Evolutionary conservation across 2,329 filamentous ascomycete species (phyloP), one percentile per base, ranked within the genome.

Genomic region (Diplodia intermedia): DNA sequence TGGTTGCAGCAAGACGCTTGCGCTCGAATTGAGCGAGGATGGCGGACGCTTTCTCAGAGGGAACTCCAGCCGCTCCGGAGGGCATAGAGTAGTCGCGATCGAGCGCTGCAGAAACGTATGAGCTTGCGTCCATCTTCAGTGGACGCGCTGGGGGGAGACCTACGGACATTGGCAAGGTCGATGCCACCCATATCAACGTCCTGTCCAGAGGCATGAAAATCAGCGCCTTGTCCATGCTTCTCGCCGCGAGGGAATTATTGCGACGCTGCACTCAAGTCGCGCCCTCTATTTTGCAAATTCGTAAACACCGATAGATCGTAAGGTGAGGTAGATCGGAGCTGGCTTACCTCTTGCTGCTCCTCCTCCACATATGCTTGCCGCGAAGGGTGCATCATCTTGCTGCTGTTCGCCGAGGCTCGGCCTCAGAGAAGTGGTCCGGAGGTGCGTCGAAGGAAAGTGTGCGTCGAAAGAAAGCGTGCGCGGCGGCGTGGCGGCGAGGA

Each of bases 321-420:
- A 67, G 52, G 61, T 68, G 67, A 26, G 65, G 65, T 67, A 50
- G 47, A 70, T 77, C 77, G 75, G 77, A 75, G 60, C 36, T 65
- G 62, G 75, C 86, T 83, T 85, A 91, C 90, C 83, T 90, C 86
- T 65, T 85, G 80, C 76, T 88, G 84, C 53, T 83, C 89, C 77
- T 97, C 94, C 85, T 98, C 94, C 71, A 98, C 93, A 80, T 96
- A 97, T 52, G 94, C 94, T 81, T 94, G 91, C 72, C 95, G 88
- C 78, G 94, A 89, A 69, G 94, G 94, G 83, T 97, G 94, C 83
- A 97, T 86, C 77, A 79, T 80, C 23, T 71, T 74, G 68, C 65
- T 54, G 63, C 60, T 69, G n/a, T 18, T 62, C 18, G 49, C 23
- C 40, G 56, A 56, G 50, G 47, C 31, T 23, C 33, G 29, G 33